Evolutionary conservation across 2,329 filamentous ascomycete genomes (phyloP).

Genomic region (Westerdykella aurantiaca): DNA sequence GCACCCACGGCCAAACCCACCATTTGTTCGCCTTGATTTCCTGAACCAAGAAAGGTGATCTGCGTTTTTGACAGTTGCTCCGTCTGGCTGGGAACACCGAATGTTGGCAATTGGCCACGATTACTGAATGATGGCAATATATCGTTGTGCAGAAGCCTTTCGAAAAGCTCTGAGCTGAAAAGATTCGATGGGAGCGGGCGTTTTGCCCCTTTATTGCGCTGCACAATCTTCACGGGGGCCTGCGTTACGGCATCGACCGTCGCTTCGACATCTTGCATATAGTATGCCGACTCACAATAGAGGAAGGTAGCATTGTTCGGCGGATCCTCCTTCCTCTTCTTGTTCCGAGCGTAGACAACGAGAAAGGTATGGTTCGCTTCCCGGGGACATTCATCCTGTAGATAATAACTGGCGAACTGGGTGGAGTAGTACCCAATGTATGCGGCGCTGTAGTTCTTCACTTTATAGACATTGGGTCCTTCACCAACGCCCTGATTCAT

Average conservation of each 20-base stretch:
- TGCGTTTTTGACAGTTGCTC: background rate
- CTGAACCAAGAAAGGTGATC: background rate
- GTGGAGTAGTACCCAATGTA: background rate
- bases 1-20: conserved; percentile 34
- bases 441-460: background rate
- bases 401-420: too few species aligned
- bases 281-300: conserved; percentile 29
- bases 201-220: conserved; percentile 14
- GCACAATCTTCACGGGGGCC: conserved; percentile 5
- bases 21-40: conserved; percentile 13
- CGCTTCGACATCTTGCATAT: conserved; percentile 38
- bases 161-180: conserved; percentile 36
- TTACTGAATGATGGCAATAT: rapidly evolving
- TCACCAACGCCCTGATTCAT: too few species aligned
- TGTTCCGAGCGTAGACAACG: conserved; percentile 11
- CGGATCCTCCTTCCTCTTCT: background rate
- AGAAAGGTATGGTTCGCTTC: background rate
- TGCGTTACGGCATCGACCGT: conserved; percentile 21
- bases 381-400: too few species aligned
- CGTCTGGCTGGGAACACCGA: background rate
- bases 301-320: conserved; percentile 1
- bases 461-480: too few species aligned
- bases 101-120: background rate
- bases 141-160: conserved; percentile 13
- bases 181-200: conserved; percentile 11